A percentile compares a stretch with the other conserved stretches of the same genome.
These are phyloP conservation scores for Quercus tomentella DNA, from an alignment of 331 rosid species.

Conservation along the genomic window DNA sequence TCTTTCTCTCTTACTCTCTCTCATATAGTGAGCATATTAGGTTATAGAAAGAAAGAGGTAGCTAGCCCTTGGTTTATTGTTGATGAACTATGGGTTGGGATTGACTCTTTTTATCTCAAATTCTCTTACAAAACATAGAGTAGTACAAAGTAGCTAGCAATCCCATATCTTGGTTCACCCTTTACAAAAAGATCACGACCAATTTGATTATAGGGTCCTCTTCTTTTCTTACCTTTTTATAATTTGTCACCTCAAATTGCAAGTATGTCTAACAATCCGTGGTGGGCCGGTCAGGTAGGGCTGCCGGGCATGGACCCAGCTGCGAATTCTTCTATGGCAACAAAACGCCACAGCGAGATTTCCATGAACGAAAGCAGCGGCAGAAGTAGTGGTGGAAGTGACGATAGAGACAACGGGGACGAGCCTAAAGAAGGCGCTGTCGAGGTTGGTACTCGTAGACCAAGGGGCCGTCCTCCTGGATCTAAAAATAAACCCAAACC, in stretches of 20 bases:
- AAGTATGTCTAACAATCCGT: slow-evolving; percentile 75
- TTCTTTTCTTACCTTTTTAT: neutral
- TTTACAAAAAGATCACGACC: neutral
- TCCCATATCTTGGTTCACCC: neutral
- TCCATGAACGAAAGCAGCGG: slow-evolving; percentile 47
- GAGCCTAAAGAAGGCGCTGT: slow-evolving; percentile 87
- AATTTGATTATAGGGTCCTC: neutral
- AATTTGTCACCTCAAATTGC: slow-evolving; percentile 7
- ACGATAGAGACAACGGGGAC: slow-evolving; percentile 49
- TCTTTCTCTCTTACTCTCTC: neutral
- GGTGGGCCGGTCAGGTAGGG: slow-evolving; percentile 92
- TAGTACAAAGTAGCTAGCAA: neutral
- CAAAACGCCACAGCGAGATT: slow-evolving; percentile 50
- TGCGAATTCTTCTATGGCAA: slow-evolving; percentile 42
- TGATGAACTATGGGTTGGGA: slow-evolving; percentile 18
- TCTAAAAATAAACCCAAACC: slow-evolving; percentile 95
- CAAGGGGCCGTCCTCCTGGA: slow-evolving; percentile 94
- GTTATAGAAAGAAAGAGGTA: neutral
- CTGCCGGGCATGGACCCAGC: slow-evolving; percentile 70
- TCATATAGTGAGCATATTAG: neutral
- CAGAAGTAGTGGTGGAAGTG: slow-evolving; percentile 20
- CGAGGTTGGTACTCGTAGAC: slow-evolving; percentile 67
- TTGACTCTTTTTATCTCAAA: slow-evolving; percentile 30
- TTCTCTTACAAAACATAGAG: slow-evolving; percentile 1
- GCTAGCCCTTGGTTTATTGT: slow-evolving; percentile 6